Base-by-base conservation (phyloP, 371 early-diverging fungal genomes). In the Circinella minor region DNA sequence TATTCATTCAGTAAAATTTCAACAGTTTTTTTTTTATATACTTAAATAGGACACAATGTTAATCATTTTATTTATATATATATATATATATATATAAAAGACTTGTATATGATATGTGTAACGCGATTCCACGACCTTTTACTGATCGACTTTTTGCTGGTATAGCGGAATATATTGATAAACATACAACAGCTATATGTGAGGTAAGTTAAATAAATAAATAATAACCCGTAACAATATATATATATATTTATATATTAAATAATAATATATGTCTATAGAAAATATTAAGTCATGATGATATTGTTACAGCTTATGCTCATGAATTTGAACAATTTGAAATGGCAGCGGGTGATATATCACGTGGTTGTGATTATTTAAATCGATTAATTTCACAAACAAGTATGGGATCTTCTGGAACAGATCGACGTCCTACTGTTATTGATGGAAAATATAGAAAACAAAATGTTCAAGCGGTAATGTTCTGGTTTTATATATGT, bases 231-330 rank as follows among this genome's bases (percentile, higher is more conserved):
- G 43, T 11, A 9, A 43, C 11, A 9, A 1, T 43, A 43, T 43
- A 9, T 9, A 1, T 43, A 11, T 11, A 1, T 43, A 43, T 43
- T 2, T 9, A 1, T 43, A 11, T 11, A 43, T 43, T 43, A 57
- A 8, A 27, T 18, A 43, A 43, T 43, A 11, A 43, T 57, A 57
- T 18, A 3, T 34, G 27, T 4, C 13, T 55, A 6, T 69, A 90
- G 91, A 69, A 71, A 10, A 89, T 94, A 63, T 69, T 92, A 57
- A 73, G 71, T 6, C 87, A 87, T 64, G 90, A 91, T 65, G 93
- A 94, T 69, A 74, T 93, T 36, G 90, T 92, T 3, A 80, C 89
- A 9, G 81, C 90, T 5, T 96, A 95, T 72, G 89, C 94, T 13
- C 66, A 67, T 55, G 90, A 90, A 65, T 95, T 94, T 89, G 83